Evolutionary conservation across 139 green algal species (phyloP).

Genomic region (Volvox africanus): DNA sequence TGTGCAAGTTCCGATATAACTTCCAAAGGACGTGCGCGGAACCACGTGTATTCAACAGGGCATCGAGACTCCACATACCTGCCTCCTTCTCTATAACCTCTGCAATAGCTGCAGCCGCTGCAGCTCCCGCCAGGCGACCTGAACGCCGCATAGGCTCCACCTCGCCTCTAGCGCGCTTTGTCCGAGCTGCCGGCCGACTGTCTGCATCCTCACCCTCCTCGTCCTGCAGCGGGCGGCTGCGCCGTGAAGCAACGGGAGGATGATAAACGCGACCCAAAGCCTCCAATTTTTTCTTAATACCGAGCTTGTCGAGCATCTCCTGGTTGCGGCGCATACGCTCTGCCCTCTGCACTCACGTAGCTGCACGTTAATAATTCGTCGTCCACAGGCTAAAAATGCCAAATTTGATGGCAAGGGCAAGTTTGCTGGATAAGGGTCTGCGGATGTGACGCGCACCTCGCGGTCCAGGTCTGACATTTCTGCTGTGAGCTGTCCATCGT

Average conservation of each 20-base stretch:
- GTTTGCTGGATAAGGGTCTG: neutral
- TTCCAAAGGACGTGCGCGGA: neutral
- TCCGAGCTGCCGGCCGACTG: neutral
- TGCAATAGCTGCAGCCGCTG: neutral
- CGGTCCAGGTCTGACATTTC: constrained; percentile 8
- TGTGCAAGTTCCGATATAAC: neutral
- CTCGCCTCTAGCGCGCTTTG: neutral
- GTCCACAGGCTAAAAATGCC: neutral
- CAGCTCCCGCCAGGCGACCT: neutral
- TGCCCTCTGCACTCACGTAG: constrained; percentile 39
- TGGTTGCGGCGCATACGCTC: constrained; percentile 63
- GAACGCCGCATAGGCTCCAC: constrained; percentile 15
- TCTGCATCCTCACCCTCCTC: neutral
- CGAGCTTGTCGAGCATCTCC: constrained; percentile 58
- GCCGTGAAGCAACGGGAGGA: neutral
- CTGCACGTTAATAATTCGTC: neutral
- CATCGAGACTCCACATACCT: neutral
- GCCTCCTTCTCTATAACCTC: neutral
- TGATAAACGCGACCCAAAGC: neutral
- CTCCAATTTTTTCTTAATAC: constrained; percentile 33
- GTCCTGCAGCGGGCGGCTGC: too few relatives aligned
- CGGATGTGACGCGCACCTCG: neutral
- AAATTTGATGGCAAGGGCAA: neutral
- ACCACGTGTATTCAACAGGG: neutral
- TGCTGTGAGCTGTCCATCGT: too few relatives aligned